A percentile compares a stretch with the other conserved stretches of the same genome.
Conservation (phyloP, 768 basidiomycete species). For the Phaeotremella skinneri region DNA sequence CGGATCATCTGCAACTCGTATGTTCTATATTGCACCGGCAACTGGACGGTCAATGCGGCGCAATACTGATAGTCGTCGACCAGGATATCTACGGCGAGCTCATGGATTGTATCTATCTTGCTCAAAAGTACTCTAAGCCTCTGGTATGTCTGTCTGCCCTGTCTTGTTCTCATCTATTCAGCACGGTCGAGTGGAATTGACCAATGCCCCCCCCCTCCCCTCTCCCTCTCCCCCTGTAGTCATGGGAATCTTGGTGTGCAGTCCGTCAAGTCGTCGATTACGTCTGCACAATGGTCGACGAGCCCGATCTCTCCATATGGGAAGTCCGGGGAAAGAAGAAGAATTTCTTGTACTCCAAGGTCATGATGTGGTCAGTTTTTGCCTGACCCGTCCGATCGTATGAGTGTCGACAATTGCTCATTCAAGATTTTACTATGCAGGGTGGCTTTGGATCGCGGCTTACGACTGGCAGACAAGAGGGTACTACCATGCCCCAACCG, state of each 20-base stretch:
- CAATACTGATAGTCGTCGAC: conserved; percentile 9
- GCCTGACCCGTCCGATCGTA: not conserved
- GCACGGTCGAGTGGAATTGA: conserved; percentile 17
- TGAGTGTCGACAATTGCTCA: not conserved
- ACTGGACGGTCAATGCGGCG: not conserved
- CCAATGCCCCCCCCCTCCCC: no score
- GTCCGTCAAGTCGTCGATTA: conserved; percentile 54
- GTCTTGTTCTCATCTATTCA: conserved; percentile 6
- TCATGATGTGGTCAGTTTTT: conserved; percentile 78
- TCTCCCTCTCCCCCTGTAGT: no score
- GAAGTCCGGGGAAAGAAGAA: conserved; percentile 83
- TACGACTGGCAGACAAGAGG: conserved; percentile 91
- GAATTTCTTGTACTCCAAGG: conserved; percentile 90
- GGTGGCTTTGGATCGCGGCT: conserved; percentile 93
- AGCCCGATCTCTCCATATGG: conserved; percentile 71
- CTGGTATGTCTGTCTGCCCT: conserved; percentile 54
- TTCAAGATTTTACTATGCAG: conserved; percentile 51
- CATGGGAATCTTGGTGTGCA: conserved; percentile 52
- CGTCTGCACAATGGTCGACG: conserved; percentile 68
- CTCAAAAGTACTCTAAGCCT: conserved; percentile 68
- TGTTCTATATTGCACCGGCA: conserved; percentile 24
- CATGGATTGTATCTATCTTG: conserved; percentile 95
- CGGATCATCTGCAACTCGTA: conserved; percentile 85
- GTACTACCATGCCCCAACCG: conserved; percentile 65
- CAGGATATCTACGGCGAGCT: conserved; percentile 94